These are phyloP conservation scores for Eucalyptus cloeziana DNA, from an alignment of 345 rosid species.

Conservation along the genomic window DNA sequence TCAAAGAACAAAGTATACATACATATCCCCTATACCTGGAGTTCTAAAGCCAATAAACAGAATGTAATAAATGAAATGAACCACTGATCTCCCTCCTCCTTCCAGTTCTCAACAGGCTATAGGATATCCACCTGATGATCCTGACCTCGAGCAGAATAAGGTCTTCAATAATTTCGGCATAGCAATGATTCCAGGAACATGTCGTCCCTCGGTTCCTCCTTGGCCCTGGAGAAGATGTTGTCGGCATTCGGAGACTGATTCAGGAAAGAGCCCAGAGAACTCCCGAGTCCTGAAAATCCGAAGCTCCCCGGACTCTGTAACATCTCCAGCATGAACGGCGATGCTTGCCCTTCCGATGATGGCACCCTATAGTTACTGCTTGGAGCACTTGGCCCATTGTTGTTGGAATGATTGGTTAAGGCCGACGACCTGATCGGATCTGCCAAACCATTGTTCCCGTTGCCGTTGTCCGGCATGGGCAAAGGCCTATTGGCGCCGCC, in stretches of 20 bases:
- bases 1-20: not conserved
- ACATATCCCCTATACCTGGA: not conserved
- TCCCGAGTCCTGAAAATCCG: conserved; percentile 27
- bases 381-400: not conserved
- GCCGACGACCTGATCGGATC: not conserved
- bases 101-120: not conserved
- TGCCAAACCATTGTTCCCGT: not conserved
- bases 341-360: conserved; percentile 9
- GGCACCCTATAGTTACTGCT: not conserved
- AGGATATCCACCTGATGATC: not conserved
- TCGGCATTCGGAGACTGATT: conserved; percentile 7
- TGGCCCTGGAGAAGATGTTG: conserved; percentile 17
- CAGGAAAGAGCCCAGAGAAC: conserved; percentile 23
- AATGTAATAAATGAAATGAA: conserved; percentile 6
- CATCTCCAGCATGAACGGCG: conserved; percentile 34
- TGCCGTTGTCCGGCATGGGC: conserved; percentile 6
- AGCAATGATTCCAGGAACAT: conserved; percentile 33
- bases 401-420: not conserved
- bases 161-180: conserved; percentile 1
- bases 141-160: not conserved
- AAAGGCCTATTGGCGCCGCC: conserved; percentile 24
- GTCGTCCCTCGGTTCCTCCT: conserved; percentile 58
- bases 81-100: not conserved
- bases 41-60: conserved; percentile 12
- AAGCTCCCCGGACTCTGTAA: conserved; percentile 17